Percentiles rank a stretch among this genome's conserved stretches.
These are phyloP conservation scores for Floccularia luteovirens DNA, from an alignment of 768 basidiomycete genomes.

Conservation along the genomic window DNA sequence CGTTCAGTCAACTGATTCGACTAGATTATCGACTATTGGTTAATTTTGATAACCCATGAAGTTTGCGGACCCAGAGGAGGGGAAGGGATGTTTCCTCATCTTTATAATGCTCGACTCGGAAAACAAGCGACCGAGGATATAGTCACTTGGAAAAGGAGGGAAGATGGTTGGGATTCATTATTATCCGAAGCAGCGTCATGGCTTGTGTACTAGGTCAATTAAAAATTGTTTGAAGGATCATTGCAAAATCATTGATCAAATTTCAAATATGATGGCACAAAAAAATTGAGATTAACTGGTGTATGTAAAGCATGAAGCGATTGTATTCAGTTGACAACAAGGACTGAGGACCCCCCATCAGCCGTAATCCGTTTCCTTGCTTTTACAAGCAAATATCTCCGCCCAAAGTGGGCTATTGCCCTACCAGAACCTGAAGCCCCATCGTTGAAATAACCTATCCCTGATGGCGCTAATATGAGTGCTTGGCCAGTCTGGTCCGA, in stretches of 20 bases:
- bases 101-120: constrained; percentile 42
- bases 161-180: constrained; percentile 22
- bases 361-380: constrained; percentile 52
- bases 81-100: constrained; percentile 44
- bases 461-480: constrained; percentile 60
- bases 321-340: constrained; percentile 24
- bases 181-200: constrained; percentile 16
- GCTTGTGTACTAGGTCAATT: constrained; percentile 21
- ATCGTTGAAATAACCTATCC: constrained; percentile 34
- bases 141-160: constrained; percentile 15
- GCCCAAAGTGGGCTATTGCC: constrained; percentile 35
- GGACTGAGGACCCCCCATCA: constrained; percentile 59
- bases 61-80: constrained; percentile 33
- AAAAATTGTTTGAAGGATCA: too few species aligned
- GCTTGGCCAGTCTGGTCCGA: constrained; percentile 58
- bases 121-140: constrained; percentile 36
- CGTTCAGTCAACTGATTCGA: neutral
- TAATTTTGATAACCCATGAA: constrained; percentile 6
- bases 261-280: neutral
- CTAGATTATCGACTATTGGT: neutral
- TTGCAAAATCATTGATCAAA: neutral
- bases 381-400: constrained; percentile 52
- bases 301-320: constrained; percentile 4
- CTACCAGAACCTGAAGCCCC: neutral
- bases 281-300: neutral